Base-by-base conservation (phyloP, 2,329 filamentous ascomycete genomes). In the Lithohypha guttulata region DNA sequence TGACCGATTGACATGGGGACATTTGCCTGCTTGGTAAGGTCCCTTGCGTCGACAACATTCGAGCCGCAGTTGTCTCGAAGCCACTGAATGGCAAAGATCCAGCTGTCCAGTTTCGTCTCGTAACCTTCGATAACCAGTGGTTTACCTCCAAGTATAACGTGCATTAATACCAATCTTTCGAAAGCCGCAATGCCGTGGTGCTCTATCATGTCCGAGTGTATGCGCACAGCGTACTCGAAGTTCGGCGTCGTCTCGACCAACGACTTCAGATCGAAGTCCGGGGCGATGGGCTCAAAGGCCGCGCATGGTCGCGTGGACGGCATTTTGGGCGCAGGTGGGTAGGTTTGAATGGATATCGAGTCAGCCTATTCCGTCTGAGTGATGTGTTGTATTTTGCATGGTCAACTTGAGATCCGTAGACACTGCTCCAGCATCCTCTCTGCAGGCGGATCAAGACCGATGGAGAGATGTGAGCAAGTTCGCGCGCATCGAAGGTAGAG, bases 41-140 rank as follows among this genome's bases (percentile, higher is more conserved):
- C 86, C 50, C 86, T 77, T 40, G 93, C 84, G 57, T 77, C 79
- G 59, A 96, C 86, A 54, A 83, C 84, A 60, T 93, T 91, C 50
- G 80, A 81, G 49, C 85, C 79, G 55, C 84, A 77, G 22, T 81
- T 82, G 39, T 75, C 69, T 54, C 81, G 78, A 23, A 98, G 66
- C 87, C 89, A 98, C 41, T 77, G 69, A 5, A 71, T 68, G 28
- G 78, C 84, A 59, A 96, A 96, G 1, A 93, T 75, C 62, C 76
- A 75, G 29, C 74, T 73, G 36, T 91, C 82, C 28, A 95, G 63
- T 20, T 75, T 70, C 23, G 77, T 67, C 45, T 93, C 75, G 70
- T 91, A 96, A 13, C 85, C 85, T 54, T 93, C 85, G 39, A 98
- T 81, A 8, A 96, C 83, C 5, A 98, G 67, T 2, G 91, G 91